Conservation (phyloP, 2,329 filamentous ascomycete genomes). For the Tolypocladium tundrense region DNA sequence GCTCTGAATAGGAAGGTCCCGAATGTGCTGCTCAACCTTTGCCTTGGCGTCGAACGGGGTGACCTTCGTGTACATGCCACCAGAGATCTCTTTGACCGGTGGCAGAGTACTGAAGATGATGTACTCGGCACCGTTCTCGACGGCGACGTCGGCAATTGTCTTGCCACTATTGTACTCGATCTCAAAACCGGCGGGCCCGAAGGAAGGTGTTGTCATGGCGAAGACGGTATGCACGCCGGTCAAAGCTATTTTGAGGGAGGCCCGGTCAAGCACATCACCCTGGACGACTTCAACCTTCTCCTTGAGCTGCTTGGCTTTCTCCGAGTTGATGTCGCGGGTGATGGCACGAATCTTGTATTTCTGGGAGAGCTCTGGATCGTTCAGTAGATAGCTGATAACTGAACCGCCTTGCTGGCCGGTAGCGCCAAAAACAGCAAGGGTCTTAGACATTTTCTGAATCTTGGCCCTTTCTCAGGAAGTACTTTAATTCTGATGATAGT, state of each 20-base stretch:
- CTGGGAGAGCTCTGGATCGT: slow-evolving; percentile 30
- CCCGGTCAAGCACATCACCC: slow-evolving; percentile 27
- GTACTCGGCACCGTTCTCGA: slow-evolving; percentile 24
- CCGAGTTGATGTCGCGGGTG: slow-evolving; percentile 31
- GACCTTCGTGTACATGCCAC: slow-evolving; percentile 20
- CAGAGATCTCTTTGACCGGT: slow-evolving; percentile 20
- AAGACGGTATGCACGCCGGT: slow-evolving; percentile 36
- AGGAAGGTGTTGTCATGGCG: slow-evolving; percentile 31
- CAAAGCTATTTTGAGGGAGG: slow-evolving; percentile 29
- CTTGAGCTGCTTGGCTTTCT: slow-evolving; percentile 18
- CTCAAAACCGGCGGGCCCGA: slow-evolving; percentile 21
- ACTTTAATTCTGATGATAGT: background rate
- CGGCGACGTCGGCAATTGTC: slow-evolving; percentile 26
- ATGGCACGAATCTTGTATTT: slow-evolving; percentile 39
- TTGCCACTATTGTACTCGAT: slow-evolving; percentile 27
- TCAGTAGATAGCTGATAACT: slow-evolving; percentile 32
- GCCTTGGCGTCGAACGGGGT: slow-evolving; percentile 43
- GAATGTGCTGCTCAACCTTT: slow-evolving; percentile 40
- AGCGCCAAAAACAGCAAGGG: slow-evolving; percentile 37
- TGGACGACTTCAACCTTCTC: slow-evolving; percentile 22
- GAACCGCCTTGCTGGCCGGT: slow-evolving; percentile 42
- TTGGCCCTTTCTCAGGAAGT: background rate
- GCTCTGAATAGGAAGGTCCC: slow-evolving; percentile 30
- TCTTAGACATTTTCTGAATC: slow-evolving; percentile 16
- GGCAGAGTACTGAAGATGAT: slow-evolving; percentile 30